Percentiles rank a stretch among this genome's conserved stretches.
Evolutionary conservation across 1,284 basidiomycete genomes (phyloP).

Genomic region (Sphagnurus paluster): DNA sequence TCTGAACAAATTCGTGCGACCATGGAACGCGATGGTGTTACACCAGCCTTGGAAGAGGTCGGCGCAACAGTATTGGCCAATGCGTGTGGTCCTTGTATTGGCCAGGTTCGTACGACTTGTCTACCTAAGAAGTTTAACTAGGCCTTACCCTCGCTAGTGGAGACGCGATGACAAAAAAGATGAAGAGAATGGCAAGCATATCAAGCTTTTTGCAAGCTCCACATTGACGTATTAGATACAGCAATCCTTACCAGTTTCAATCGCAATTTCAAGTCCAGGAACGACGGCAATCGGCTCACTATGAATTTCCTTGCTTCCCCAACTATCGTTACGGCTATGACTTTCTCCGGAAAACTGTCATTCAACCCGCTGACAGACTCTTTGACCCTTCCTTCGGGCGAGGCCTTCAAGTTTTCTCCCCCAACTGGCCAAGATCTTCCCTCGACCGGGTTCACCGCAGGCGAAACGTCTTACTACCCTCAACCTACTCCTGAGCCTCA

Average conservation of each 20-base stretch:
- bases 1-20: conserved; percentile 98
- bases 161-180: conserved; percentile 89
- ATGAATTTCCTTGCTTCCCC: conserved; percentile 99
- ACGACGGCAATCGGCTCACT: conserved; percentile 94
- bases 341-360: conserved; percentile 92
- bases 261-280: conserved; percentile 96
- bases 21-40: conserved; percentile 92
- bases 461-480: conserved; percentile 83
- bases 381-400: conserved; percentile 73
- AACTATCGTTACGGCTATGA: conserved; percentile 96
- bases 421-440: conserved; percentile 89
- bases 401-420: conserved; percentile 83
- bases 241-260: conserved; percentile 99
- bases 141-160: conserved; percentile 66
- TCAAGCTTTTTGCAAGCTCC: background rate
- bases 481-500: conserved; percentile 72
- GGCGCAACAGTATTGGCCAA: conserved; percentile 95
- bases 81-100: conserved; percentile 98
- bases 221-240: conserved; percentile 29
- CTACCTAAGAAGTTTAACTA: background rate
- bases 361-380: conserved; percentile 94
- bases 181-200: conserved; percentile 84
- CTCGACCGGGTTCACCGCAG: conserved; percentile 78
- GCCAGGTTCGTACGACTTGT: conserved; percentile 59
- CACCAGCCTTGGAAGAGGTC: conserved; percentile 78